Conservation (phyloP, 2,329 filamentous ascomycete genomes). For the Pseudocercospora eumusae region DNA sequence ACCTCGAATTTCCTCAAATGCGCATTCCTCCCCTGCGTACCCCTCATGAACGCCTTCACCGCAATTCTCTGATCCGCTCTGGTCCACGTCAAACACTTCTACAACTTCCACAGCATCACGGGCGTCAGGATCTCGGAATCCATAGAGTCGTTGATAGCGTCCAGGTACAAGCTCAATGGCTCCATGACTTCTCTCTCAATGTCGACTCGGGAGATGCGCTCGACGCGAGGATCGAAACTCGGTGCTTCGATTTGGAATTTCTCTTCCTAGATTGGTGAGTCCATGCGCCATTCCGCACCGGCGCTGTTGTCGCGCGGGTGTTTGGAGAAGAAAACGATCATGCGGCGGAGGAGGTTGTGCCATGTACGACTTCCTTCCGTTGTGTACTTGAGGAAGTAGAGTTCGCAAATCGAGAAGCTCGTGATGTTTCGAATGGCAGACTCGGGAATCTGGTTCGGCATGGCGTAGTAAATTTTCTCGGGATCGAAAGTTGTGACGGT, state of each 20-base stretch:
- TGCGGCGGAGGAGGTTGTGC: constrained; percentile 12
- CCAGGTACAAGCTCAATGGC: neutral
- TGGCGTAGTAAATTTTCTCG: neutral
- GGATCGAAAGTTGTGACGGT: neutral
- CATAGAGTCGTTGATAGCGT: neutral
- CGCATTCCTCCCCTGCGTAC: neutral
- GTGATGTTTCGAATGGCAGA: neutral
- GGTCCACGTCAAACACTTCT: neutral
- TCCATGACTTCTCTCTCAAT: constrained; percentile 5
- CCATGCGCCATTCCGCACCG: neutral
- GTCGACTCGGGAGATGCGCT: neutral
- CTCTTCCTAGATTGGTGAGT: neutral
- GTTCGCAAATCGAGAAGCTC: constrained; percentile 7
- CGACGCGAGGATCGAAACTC: neutral
- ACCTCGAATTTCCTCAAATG: neutral
- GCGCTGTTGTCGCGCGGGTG: neutral
- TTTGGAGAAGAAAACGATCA: constrained; percentile 8
- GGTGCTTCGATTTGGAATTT: neutral
- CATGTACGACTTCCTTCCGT: neutral
- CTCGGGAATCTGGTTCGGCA: neutral
- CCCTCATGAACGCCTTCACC: neutral
- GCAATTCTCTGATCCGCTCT: neutral
- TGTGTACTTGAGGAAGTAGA: constrained; percentile 7
- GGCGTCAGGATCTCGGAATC: neutral
- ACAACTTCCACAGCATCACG: constrained; percentile 7